Evolutionary conservation across 2,329 filamentous ascomycete species (phyloP).

Genomic region (Rhexocercosporidium sp.): DNA sequence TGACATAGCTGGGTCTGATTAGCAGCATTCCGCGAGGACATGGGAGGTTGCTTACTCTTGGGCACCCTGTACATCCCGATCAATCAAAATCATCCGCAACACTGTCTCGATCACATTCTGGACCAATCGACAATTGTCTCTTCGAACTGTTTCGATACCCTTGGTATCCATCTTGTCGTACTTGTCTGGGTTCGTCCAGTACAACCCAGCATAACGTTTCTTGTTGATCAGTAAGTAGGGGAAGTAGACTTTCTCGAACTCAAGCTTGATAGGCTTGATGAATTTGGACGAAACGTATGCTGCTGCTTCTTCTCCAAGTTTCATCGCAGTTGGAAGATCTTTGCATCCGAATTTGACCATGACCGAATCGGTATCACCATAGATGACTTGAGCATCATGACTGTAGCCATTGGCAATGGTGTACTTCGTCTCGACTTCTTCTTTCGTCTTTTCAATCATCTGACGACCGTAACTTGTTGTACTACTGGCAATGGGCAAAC

Average conservation of each 20-base stretch:
- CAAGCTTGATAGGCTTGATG: constrained; percentile 94
- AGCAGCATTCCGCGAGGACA: constrained; percentile 12
- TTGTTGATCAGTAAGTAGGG: constrained; percentile 99
- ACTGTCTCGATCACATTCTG: constrained; percentile 98
- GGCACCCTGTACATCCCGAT: constrained; percentile 86
- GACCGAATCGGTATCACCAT: constrained; percentile 98
- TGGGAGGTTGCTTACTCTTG: constrained; percentile 74
- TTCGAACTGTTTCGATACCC: constrained; percentile 95
- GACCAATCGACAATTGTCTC: constrained; percentile 94
- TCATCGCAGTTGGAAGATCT: constrained; percentile 89
- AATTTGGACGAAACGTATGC: constrained; percentile 90
- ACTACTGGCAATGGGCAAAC: constrained; percentile 92
- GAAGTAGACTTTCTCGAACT: constrained; percentile 99
- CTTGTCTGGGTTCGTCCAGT: constrained; percentile 93
- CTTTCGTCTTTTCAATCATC: constrained; percentile 98
- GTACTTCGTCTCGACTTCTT: constrained; percentile 91
- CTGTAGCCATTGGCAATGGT: constrained; percentile 92
- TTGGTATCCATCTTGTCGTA: constrained; percentile 99
- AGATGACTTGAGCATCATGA: constrained; percentile 95
- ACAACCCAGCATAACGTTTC: constrained; percentile 97
- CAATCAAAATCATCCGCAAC: constrained; percentile 92
- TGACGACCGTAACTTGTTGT: constrained; percentile 96
- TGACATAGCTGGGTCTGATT: constrained; percentile 76
- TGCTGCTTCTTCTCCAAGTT: constrained; percentile 90
- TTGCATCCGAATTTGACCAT: constrained; percentile 98